Percentiles rank a stretch among this genome's conserved stretches.
These are phyloP conservation scores for Wickerhamomyces subpelliculosus DNA, from an alignment of 805 yeast species.

Conservation along the genomic window DNA sequence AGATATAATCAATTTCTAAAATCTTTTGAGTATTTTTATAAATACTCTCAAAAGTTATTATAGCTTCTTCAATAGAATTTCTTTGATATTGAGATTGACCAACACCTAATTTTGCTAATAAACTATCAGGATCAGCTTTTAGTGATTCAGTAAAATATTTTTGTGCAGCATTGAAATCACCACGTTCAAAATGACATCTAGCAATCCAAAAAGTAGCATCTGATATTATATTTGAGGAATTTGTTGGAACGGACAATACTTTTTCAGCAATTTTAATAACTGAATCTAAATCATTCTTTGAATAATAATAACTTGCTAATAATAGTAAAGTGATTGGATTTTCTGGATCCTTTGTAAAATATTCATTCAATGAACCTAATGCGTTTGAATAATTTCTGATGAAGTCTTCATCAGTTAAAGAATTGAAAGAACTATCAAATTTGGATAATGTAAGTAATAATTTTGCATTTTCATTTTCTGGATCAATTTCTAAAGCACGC, in stretches of 20 bases:
- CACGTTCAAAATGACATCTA: conserved; percentile 56
- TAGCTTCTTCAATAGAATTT: conserved; percentile 74
- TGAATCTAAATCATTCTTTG: conserved; percentile 51
- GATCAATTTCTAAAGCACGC: conserved; percentile 63
- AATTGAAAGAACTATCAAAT: conserved; percentile 56
- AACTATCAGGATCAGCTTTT: conserved; percentile 54
- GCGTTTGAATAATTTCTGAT: conserved; percentile 51
- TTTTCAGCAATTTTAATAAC: conserved; percentile 52
- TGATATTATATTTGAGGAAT: conserved; percentile 37
- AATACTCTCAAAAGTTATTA: conserved; percentile 73
- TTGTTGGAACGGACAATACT: conserved; percentile 34
- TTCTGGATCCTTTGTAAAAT: conserved; percentile 33
- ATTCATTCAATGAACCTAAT: conserved; percentile 34
- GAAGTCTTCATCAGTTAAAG: conserved; percentile 55
- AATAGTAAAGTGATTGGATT: conserved; percentile 60
- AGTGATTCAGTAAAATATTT: conserved; percentile 66
- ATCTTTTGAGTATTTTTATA: conserved; percentile 60
- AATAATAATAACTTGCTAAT: conserved; percentile 64
- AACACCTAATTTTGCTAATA: conserved; percentile 71
- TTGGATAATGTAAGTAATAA: conserved; percentile 60
- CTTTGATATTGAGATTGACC: conserved; percentile 80
- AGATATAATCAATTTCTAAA: conserved; percentile 64
- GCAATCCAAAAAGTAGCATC: conserved; percentile 84
- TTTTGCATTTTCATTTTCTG: conserved; percentile 51
- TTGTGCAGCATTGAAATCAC: conserved; percentile 65